A percentile compares a stretch with the other conserved stretches of the same genome.
Evolutionary conservation across 2,329 filamentous ascomycete genomes (phyloP).

Genomic region (Nannizziopsis barbatae): DNA sequence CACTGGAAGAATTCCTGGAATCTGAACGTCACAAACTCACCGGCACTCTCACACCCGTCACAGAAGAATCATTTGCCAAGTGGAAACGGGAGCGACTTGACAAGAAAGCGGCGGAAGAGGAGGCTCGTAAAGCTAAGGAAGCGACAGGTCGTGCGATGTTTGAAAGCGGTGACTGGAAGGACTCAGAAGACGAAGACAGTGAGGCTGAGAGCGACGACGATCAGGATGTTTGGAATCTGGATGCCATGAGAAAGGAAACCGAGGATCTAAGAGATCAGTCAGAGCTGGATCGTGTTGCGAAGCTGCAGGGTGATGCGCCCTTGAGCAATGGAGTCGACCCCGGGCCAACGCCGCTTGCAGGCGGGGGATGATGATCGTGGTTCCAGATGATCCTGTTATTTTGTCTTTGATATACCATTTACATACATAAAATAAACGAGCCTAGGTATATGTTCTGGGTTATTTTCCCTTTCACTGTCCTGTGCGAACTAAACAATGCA

Average conservation of each 20-base stretch:
- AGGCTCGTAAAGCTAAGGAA: constrained; percentile 83
- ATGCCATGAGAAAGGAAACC: constrained; percentile 80
- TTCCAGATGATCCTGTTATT: background rate
- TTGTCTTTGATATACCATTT: constrained; percentile 2
- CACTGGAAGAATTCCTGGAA: constrained; percentile 93
- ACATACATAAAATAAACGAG: background rate
- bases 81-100: constrained; percentile 92
- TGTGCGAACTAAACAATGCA: too few species aligned
- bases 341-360: constrained; percentile 10
- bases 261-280: constrained; percentile 61
- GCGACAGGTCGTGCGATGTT: constrained; percentile 91
- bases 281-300: constrained; percentile 58
- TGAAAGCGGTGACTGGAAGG: constrained; percentile 87
- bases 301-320: constrained; percentile 21
- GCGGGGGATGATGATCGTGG: constrained; percentile 5
- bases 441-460: too few species aligned
- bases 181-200: constrained; percentile 49
- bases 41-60: constrained; percentile 85
- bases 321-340: constrained; percentile 4
- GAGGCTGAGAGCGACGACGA: constrained; percentile 48
- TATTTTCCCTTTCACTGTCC: background rate
- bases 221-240: constrained; percentile 45
- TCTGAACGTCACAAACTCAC: constrained; percentile 91
- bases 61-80: constrained; percentile 79
- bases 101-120: constrained; percentile 92